Evolutionary conservation across 208 protist species (phyloP).

Genomic region (Vickermania ingenoplastis): DNA sequence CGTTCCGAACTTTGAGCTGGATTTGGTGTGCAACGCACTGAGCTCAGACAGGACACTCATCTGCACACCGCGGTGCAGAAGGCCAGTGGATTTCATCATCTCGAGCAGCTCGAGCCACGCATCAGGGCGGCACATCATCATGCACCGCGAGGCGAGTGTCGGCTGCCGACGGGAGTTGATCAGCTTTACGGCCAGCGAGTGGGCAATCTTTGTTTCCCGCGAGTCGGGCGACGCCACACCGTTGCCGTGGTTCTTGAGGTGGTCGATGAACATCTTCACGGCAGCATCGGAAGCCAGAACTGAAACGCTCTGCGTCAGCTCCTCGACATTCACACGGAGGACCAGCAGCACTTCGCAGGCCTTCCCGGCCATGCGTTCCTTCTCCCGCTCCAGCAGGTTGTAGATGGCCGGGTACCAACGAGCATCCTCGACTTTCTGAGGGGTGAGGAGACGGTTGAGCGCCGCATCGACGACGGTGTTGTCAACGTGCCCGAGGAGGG

Average conservation of each 20-base stretch:
- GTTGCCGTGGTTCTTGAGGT: background rate
- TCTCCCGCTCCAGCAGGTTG: background rate
- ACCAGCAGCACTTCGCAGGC: background rate
- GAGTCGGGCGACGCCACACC: background rate
- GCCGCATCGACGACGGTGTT: background rate
- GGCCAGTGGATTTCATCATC: background rate
- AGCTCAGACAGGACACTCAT: background rate
- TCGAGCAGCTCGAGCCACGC: background rate
- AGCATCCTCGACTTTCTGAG: background rate
- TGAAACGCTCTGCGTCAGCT: background rate
- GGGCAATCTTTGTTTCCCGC: background rate
- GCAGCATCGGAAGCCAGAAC: background rate
- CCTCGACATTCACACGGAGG: conserved; percentile 2
- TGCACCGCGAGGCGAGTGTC: background rate
- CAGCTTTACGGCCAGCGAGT: background rate
- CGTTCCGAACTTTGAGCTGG: background rate
- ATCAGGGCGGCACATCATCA: background rate
- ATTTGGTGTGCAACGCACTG: background rate
- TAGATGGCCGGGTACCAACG: background rate
- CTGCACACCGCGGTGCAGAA: background rate
- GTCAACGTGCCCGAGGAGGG: background rate
- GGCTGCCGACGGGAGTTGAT: background rate
- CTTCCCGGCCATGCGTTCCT: background rate
- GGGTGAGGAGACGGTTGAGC: background rate
- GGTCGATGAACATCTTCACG: background rate